These are phyloP conservation scores for rapeseed (Brassica napus) DNA, from an alignment of 345 rosid genomes.

Conservation along the genomic window DNA sequence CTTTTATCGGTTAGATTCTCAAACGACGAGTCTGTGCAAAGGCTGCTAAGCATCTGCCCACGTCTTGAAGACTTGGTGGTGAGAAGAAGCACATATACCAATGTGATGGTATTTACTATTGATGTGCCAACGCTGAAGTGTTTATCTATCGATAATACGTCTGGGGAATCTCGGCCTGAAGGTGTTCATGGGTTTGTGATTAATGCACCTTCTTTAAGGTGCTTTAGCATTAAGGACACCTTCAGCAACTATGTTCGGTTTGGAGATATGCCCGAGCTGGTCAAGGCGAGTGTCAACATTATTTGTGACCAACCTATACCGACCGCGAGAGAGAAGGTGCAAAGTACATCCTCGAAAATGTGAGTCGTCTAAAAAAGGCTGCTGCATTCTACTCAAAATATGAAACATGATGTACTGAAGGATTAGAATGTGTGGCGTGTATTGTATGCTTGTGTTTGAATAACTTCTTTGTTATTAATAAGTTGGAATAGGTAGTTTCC, in stretches of 20 bases:
- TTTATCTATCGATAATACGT: neutral
- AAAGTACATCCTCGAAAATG: constrained; percentile 8
- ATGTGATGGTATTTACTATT: neutral
- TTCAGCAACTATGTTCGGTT: constrained; percentile 8
- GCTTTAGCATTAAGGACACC: constrained; percentile 10
- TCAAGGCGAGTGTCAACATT: constrained; percentile 4
- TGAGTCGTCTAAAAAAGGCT: neutral
- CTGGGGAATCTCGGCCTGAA: neutral
- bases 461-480: neutral
- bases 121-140: constrained; percentile 7
- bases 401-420: neutral
- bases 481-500: neutral
- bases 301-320: neutral
- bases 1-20: constrained; percentile 2
- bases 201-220: constrained; percentile 17
- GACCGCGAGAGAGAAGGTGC: constrained; percentile 5
- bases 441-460: neutral
- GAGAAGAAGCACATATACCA: neutral
- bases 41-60: neutral
- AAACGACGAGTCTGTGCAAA: neutral
- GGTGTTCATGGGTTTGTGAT: constrained; percentile 26
- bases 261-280: constrained; percentile 10
- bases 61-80: constrained; percentile 23
- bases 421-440: neutral
- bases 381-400: constrained; percentile 17